Percentiles rank a stretch among this genome's conserved stretches.
phyloP scores from a whole-genome alignment of 345 rosid species.

The Brassica rapa region DNA sequence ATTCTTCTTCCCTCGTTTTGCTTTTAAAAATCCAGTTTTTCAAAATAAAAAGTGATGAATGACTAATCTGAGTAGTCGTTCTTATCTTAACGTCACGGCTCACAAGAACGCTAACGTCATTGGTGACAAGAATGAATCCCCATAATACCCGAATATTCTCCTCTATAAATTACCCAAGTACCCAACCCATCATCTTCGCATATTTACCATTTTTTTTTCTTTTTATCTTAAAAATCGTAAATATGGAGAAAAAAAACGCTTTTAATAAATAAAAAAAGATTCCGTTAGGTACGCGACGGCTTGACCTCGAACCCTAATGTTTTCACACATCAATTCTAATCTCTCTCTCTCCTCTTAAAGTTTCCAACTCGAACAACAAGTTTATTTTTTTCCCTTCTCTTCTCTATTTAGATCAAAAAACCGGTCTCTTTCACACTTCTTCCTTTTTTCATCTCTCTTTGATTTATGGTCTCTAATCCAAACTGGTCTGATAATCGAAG shows the following conservation, averaged over 20 bases:
- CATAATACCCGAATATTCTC: constrained; percentile 22
- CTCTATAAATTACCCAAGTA: neutral
- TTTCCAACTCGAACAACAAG: constrained; percentile 30
- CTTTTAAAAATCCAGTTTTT: neutral
- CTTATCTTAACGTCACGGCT: neutral
- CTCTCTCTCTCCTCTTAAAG: constrained; percentile 13
- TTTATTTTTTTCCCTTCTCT: constrained; percentile 40
- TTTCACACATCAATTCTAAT: neutral
- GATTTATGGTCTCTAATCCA: constrained; percentile 11
- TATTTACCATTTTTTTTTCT: constrained; percentile 4
- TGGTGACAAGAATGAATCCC: neutral
- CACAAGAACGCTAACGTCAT: neutral
- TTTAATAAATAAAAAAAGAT: constrained; percentile 20
- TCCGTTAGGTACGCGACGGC: constrained; percentile 40
- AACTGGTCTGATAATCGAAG: neutral
- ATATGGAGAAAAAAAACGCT: neutral
- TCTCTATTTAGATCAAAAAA: constrained; percentile 55
- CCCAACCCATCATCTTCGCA: neutral
- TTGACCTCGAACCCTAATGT: constrained; percentile 23
- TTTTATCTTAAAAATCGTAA: neutral
- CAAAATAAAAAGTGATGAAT: neutral
- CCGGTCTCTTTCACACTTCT: neutral
- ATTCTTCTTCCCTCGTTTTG: neutral
- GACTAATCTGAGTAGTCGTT: neutral
- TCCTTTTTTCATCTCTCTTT: neutral